phyloP scores from a whole-genome alignment of 345 rosid species.

The Sisymbrium altissimum region DNA sequence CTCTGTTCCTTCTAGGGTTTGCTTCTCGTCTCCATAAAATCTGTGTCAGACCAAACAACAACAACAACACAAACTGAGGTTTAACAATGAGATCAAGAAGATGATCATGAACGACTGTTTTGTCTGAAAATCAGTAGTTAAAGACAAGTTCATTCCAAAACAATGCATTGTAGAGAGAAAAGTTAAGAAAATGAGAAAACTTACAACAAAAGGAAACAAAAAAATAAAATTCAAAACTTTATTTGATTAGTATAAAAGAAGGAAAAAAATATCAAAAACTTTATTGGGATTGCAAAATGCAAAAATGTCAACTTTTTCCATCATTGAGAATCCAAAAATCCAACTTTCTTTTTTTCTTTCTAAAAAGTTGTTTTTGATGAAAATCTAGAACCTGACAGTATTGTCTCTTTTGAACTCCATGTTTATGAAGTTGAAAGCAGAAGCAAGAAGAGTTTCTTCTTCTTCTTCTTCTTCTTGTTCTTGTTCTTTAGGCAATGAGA shows the following conservation, averaged over 20 bases:
- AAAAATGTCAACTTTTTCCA: constrained; percentile 12
- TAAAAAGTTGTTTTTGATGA: not conserved
- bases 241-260: not conserved
- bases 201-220: not conserved
- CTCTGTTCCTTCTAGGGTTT: constrained; percentile 33
- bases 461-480: constrained; percentile 9
- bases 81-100: constrained; percentile 13
- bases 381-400: constrained; percentile 47
- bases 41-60: constrained; percentile 33
- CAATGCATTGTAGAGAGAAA: not conserved
- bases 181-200: not conserved
- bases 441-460: constrained; percentile 1
- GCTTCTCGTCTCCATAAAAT: constrained; percentile 46
- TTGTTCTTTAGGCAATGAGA: not conserved
- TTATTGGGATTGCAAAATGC: constrained; percentile 28
- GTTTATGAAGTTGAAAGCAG: not conserved
- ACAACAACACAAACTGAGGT: not conserved
- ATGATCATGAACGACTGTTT: not conserved
- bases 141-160: not conserved
- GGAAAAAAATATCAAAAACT: constrained; percentile 2
- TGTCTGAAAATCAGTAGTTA: not conserved
- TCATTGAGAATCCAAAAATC: constrained; percentile 6
- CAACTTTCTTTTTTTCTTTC: not conserved
- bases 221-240: not conserved
- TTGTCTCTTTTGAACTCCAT: constrained; percentile 56